These are phyloP conservation scores for Carex sylvatica DNA, from an alignment of 202 grass and related monocot genomes.

Conservation along the genomic window DNA sequence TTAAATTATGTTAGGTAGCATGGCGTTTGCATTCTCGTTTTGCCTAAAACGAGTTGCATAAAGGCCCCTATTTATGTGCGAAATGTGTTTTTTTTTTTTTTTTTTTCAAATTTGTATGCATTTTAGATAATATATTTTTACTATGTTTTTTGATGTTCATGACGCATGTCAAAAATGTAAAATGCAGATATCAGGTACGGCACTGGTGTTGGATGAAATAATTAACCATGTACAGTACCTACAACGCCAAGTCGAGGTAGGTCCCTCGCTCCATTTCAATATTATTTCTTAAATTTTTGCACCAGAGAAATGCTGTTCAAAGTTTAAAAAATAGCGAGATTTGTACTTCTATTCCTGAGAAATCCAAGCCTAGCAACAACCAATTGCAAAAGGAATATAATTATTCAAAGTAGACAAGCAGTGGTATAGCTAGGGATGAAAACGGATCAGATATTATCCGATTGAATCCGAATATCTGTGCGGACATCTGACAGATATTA, in stretches of 20 bases:
- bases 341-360: no score
- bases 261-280: not conserved
- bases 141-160: not conserved
- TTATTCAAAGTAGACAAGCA: no score
- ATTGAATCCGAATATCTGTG: no score
- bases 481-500: no score
- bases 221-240: slow-evolving; percentile 96
- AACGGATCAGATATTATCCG: no score
- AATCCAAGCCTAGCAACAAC: no score
- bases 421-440: no score
- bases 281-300: not conserved
- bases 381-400: no score
- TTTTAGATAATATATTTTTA: not conserved
- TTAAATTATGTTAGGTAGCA: not conserved
- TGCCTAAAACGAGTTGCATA: no score
- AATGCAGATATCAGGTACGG: slow-evolving; percentile 70
- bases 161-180: not conserved
- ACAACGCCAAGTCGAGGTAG: slow-evolving; percentile 91
- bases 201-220: slow-evolving; percentile 89
- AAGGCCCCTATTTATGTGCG: no score
- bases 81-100: not conserved
- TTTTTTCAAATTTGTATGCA: not conserved
- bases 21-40: not conserved
- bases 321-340: no score
- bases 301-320: no score